Evolutionary conservation across 768 basidiomycete genomes (phyloP).

Genomic region (Lactarius sanguifluus): DNA sequence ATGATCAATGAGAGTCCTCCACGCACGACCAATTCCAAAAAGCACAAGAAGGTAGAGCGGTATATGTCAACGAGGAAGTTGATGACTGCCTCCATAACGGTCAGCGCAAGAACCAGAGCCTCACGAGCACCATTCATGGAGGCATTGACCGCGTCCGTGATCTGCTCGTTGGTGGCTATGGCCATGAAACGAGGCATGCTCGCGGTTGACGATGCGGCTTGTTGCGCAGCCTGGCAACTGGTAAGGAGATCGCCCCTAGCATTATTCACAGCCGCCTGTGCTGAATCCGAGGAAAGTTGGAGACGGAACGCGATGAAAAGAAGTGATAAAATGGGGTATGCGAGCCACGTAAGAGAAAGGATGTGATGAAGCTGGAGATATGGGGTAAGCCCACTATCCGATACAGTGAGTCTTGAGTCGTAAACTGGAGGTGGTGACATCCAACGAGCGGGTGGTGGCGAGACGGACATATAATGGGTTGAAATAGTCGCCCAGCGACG

Average conservation of each 20-base stretch:
- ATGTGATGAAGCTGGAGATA: constrained; percentile 83
- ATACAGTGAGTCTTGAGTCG: constrained; percentile 42
- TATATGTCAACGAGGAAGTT: constrained; percentile 93
- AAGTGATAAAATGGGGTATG: constrained; percentile 87
- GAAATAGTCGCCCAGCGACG: constrained; percentile 30
- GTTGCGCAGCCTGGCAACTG: constrained; percentile 83
- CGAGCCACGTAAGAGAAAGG: constrained; percentile 86
- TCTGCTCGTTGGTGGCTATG: constrained; percentile 75
- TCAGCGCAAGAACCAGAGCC: constrained; percentile 71
- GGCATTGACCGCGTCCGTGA: constrained; percentile 75
- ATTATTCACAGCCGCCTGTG: constrained; percentile 62
- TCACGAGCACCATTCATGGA: constrained; percentile 74
- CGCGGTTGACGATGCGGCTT: constrained; percentile 76
- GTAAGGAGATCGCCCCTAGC: constrained; percentile 77
- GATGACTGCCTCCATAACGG: constrained; percentile 82
- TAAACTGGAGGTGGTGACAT: constrained; percentile 55
- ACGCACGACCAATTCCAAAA: constrained; percentile 83
- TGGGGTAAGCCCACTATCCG: constrained; percentile 55
- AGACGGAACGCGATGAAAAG: constrained; percentile 85
- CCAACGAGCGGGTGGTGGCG: constrained; percentile 33
- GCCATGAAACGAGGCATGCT: constrained; percentile 91
- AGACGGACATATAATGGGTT: constrained; percentile 33
- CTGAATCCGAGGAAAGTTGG: constrained; percentile 65
- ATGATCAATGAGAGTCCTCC: constrained; percentile 81
- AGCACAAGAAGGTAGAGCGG: constrained; percentile 91